Percentiles rank a stretch among this genome's conserved stretches.
Evolutionary conservation across 2,329 filamentous ascomycete genomes (phyloP).

Genomic region (Ceratocystis alfenasii): DNA sequence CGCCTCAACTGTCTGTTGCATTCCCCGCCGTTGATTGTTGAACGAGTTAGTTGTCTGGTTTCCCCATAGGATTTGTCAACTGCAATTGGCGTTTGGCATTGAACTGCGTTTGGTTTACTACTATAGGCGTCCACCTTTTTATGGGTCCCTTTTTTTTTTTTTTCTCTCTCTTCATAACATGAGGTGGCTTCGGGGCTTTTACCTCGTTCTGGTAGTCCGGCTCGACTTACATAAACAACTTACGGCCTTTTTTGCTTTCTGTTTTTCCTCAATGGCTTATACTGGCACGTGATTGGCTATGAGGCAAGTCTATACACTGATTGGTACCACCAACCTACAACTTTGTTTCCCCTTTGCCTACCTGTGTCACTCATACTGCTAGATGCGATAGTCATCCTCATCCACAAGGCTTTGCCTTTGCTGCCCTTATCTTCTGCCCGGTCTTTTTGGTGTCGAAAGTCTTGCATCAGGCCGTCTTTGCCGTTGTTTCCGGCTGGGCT

Average conservation of each 20-base stretch:
- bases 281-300: background rate
- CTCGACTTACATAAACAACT: constrained; percentile 1
- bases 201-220: background rate
- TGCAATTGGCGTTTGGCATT: no score
- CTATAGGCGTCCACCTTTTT: background rate
- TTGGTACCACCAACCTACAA: background rate
- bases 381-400: background rate
- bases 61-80: no score
- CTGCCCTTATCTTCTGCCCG: background rate
- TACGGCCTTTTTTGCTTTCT: background rate
- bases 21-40: background rate
- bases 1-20: background rate
- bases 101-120: background rate
- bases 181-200: background rate
- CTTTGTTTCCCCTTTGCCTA: background rate
- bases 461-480: constrained; percentile 1
- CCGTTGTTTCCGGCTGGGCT: no score
- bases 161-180: background rate
- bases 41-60: no score
- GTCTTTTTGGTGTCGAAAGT: background rate
- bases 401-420: background rate
- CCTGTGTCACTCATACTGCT: background rate
- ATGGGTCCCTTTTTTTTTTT: background rate
- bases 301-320: background rate
- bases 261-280: no score